phyloP scores from a whole-genome alignment of 495 filamentous ascomycete species.

The Neurospora tetraspora region DNA sequence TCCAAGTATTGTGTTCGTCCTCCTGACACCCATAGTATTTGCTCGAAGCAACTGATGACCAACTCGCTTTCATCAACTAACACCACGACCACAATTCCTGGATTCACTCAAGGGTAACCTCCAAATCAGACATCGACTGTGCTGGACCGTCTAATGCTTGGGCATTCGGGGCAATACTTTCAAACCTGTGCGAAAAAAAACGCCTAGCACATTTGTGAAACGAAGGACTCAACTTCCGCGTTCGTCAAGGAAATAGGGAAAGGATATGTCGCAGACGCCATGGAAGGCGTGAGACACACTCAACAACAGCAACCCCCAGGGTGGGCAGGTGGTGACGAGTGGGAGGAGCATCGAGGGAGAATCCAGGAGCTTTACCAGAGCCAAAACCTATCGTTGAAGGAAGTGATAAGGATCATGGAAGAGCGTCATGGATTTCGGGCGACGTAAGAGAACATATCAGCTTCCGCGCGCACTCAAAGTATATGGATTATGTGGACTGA shows the following conservation, averaged over 20 bases:
- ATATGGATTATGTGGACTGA: neutral
- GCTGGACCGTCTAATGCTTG: neutral
- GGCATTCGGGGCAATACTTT: neutral
- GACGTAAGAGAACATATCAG: conserved; percentile 17
- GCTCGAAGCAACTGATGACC: neutral
- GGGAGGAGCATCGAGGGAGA: conserved; percentile 8
- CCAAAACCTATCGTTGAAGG: conserved; percentile 21
- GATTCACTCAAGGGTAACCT: neutral
- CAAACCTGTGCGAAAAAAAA: neutral
- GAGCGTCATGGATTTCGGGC: conserved; percentile 20
- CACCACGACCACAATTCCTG: neutral
- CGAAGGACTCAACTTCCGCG: neutral
- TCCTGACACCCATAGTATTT: neutral
- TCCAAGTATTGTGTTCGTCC: neutral
- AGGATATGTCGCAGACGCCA: neutral
- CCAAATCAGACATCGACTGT: neutral
- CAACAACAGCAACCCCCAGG: neutral
- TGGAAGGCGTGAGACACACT: neutral
- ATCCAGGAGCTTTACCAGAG: conserved; percentile 28
- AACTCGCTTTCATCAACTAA: neutral
- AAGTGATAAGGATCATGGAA: conserved; percentile 29
- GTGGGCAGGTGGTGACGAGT: conserved; percentile 14
- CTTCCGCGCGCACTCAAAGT: conserved; percentile 7
- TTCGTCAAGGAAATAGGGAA: neutral
- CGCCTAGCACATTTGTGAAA: neutral